A percentile compares a stretch with the other conserved stretches of the same genome.
phyloP scores from a whole-genome alignment of 495 filamentous ascomycete species.

The Rhizodiscina lignyota region DNA sequence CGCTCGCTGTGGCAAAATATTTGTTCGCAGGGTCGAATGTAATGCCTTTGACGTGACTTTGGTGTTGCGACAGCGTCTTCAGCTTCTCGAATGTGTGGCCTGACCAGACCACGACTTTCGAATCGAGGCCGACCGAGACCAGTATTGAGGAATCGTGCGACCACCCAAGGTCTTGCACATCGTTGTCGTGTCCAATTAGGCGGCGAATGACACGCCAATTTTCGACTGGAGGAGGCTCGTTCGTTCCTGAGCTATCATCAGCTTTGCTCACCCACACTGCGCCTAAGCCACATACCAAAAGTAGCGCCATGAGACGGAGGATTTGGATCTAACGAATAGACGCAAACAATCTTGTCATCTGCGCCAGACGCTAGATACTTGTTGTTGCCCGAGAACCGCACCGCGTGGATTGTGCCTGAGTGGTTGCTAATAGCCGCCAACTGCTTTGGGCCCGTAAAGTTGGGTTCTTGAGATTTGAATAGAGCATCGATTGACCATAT shows the following conservation, averaged over 20 bases:
- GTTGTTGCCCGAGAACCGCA: conserved; percentile 86
- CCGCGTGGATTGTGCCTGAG: conserved; percentile 89
- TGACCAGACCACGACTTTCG: conserved; percentile 96
- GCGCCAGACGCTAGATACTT: conserved; percentile 91
- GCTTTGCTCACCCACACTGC: conserved; percentile 2
- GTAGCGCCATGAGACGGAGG: conserved; percentile 54
- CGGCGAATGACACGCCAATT: conserved; percentile 91
- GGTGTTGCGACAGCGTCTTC: conserved; percentile 76
- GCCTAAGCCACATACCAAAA: conserved; percentile 45
- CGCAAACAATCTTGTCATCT: conserved; percentile 95
- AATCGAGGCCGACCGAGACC: conserved; percentile 91
- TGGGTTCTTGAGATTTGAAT: conserved; percentile 52
- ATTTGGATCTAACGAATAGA: conserved; percentile 77
- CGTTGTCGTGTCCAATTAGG: conserved; percentile 92
- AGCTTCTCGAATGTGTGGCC: conserved; percentile 96
- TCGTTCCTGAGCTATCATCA: conserved; percentile 42
- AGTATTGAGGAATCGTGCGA: conserved; percentile 89
- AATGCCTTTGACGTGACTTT: conserved; percentile 95
- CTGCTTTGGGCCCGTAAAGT: conserved; percentile 66
- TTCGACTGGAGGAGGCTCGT: conserved; percentile 83
- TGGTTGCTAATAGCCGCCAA: conserved; percentile 96
- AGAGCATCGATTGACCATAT: conserved; percentile 96
- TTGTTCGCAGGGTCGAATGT: conserved; percentile 98
- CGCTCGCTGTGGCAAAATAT: conserved; percentile 95
- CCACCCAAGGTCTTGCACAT: conserved; percentile 97